Evolutionary conservation across 1,284 basidiomycete species (phyloP).

Genomic region (Ganoderma resinaceum): DNA sequence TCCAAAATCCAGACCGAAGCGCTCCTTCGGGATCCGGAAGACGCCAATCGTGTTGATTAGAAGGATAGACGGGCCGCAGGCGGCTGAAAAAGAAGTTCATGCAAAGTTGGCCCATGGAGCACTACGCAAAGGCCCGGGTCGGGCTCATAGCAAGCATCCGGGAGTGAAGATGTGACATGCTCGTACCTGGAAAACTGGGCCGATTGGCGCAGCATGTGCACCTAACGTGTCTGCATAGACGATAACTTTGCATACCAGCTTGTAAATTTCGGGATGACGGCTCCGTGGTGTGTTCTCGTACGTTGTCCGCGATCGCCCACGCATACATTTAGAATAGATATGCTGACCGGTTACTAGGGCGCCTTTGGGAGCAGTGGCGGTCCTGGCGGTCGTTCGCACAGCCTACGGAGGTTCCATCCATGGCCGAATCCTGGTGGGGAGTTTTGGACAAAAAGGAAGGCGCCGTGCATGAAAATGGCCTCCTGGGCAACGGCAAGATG

Average conservation of each 20-base stretch:
- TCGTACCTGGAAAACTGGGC: neutral
- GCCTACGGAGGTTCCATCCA: neutral
- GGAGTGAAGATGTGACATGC: neutral
- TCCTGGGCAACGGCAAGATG: neutral
- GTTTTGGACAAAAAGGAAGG: neutral
- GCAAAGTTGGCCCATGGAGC: neutral
- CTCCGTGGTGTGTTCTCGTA: neutral
- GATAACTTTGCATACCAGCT: too few relatives aligned
- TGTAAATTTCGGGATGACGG: neutral
- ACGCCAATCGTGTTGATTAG: neutral
- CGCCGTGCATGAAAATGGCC: neutral
- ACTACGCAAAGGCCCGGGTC: neutral
- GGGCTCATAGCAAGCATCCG: neutral
- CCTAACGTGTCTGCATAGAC: neutral
- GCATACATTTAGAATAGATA: neutral
- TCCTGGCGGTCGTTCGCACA: neutral
- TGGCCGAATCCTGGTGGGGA: neutral
- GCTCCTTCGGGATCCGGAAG: constrained; percentile 4
- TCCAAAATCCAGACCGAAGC: constrained; percentile 5
- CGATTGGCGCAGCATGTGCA: neutral
- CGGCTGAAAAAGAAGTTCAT: neutral
- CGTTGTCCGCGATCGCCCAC: neutral
- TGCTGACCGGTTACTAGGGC: too few relatives aligned
- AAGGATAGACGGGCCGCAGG: neutral
- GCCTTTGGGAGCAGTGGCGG: neutral